Evolutionary conservation across 140 eudicot species (phyloP).

Genomic region (Flaveria floridana): DNA sequence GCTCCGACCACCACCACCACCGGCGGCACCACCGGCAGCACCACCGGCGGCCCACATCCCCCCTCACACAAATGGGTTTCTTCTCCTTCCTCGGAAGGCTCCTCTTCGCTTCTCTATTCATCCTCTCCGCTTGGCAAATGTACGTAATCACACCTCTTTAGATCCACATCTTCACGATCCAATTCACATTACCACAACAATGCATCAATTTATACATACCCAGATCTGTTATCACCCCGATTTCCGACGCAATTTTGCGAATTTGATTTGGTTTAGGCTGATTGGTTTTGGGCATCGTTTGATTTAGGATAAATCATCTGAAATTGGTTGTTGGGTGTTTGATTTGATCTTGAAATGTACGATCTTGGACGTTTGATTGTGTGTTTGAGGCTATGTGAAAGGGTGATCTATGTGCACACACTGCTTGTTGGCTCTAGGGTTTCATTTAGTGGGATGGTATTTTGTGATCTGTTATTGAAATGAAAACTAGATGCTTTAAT

Average conservation of each 20-base stretch:
- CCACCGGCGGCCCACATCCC: background rate
- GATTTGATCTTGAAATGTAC: constrained; percentile 11
- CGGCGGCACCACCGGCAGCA: constrained; percentile 13
- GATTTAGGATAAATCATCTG: background rate
- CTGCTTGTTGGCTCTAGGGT: no score
- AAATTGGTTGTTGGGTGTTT: background rate
- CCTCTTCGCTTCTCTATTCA: constrained; percentile 79
- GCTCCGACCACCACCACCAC: constrained; percentile 28
- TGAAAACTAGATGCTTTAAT: constrained; percentile 1
- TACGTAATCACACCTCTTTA: constrained; percentile 28
- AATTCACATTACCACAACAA: background rate
- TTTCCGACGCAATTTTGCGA: background rate
- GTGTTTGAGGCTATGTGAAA: background rate
- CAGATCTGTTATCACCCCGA: constrained; percentile 12
- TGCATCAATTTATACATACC: background rate
- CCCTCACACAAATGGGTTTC: constrained; percentile 52
- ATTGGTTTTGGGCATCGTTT: background rate
- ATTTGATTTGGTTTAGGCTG: constrained; percentile 5
- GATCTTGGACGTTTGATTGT: background rate
- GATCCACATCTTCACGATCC: constrained; percentile 7
- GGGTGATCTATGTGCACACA: no score
- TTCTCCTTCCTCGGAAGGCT: constrained; percentile 77
- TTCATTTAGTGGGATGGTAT: background rate
- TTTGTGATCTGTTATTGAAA: background rate
- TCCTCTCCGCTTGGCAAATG: constrained; percentile 95